Conservation (phyloP, 139 green algal genomes). For the Tetraselmis striata region DNA sequence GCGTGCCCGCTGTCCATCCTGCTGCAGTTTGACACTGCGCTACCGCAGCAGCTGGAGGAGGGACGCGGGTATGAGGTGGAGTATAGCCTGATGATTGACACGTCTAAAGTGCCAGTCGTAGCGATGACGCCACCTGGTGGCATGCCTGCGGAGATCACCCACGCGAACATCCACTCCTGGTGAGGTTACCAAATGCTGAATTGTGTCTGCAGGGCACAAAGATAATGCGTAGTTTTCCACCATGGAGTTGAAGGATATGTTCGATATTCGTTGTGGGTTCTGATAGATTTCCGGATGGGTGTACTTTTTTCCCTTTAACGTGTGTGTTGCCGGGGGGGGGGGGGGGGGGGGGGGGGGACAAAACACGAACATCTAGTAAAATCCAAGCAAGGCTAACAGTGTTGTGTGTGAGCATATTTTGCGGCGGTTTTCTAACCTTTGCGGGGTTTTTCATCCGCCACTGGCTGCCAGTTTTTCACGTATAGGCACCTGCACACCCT, state of each 20-base stretch:
- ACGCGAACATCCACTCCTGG: background rate
- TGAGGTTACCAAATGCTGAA: too few relatives aligned
- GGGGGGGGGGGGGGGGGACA: too few relatives aligned
- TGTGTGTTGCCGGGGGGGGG: background rate
- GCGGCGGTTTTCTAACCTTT: background rate
- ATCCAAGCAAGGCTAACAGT: too few relatives aligned
- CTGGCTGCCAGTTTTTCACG: background rate
- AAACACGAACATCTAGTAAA: too few relatives aligned
- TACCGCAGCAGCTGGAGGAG: background rate
- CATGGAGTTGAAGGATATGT: too few relatives aligned
- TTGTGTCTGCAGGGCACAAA: too few relatives aligned
- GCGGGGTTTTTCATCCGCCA: background rate
- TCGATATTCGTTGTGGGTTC: too few relatives aligned
- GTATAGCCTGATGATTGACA: background rate
- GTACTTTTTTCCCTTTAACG: too few relatives aligned
- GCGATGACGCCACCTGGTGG: background rate
- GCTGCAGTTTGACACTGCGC: background rate
- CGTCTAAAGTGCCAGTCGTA: background rate
- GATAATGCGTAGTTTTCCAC: too few relatives aligned
- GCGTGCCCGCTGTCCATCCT: background rate
- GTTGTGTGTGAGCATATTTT: too few relatives aligned
- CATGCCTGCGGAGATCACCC: background rate
- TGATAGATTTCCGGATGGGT: too few relatives aligned
- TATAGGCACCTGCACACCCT: background rate
- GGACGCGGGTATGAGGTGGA: background rate